These are phyloP conservation scores for Xanthoparmelia taractica DNA, from an alignment of 495 filamentous ascomycete species.

Conservation along the genomic window DNA sequence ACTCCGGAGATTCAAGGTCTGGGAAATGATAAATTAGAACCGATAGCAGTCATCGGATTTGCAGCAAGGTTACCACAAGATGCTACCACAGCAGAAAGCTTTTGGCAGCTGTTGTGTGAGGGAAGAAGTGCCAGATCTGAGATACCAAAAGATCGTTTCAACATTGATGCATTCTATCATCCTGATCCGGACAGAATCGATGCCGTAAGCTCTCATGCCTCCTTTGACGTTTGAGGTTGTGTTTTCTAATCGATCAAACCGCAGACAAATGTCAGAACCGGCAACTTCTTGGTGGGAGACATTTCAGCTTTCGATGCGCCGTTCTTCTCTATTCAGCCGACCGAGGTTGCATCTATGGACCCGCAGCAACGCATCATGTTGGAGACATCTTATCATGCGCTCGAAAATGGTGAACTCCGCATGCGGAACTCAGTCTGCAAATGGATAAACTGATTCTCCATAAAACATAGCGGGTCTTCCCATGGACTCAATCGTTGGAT, in stretches of 20 bases:
- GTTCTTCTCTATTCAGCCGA: conserved; percentile 2
- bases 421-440: no score
- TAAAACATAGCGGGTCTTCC: not conserved
- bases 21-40: no score
- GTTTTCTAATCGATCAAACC: no score
- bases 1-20: no score
- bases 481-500: not conserved
- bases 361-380: conserved; percentile 47
- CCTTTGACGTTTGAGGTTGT: not conserved
- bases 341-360: conserved; percentile 32
- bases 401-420: conserved; percentile 51
- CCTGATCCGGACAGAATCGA: conserved; percentile 33
- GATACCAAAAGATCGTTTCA: conserved; percentile 50
- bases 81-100: conserved; percentile 43
- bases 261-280: not conserved
- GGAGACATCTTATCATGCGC: conserved; percentile 51
- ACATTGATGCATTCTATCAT: conserved; percentile 52
- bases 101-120: conserved; percentile 44
- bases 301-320: conserved; percentile 1
- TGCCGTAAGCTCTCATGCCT: conserved; percentile 4
- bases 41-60: conserved; percentile 52
- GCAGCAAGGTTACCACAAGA: conserved; percentile 46
- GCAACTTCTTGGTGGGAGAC: not conserved
- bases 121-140: conserved; percentile 39
- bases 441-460: not conserved